Base-by-base conservation (phyloP, 1,284 basidiomycete genomes). In the Naganishia cerealis region DNA sequence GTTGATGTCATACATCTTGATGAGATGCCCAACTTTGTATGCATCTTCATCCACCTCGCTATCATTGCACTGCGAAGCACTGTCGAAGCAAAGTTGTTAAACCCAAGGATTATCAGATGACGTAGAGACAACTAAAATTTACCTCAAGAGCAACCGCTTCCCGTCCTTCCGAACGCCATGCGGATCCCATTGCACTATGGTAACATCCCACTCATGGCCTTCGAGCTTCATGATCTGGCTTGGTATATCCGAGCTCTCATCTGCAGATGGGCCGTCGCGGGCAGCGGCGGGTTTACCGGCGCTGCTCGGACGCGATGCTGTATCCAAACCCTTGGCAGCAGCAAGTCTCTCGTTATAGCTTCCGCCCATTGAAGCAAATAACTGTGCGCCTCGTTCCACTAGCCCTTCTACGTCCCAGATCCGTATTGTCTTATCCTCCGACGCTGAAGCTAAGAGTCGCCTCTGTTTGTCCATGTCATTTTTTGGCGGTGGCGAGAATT, bases 391-490 rank as follows among this genome's bases (percentile, higher is more conserved):
- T 36, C 65, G 50, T 15, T 53, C 63, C n/a, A 65, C 62, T 38
- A 69, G 40, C 1, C 55, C 67, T 54, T 65, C 55, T 6, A 98
- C 87, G 80, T 99, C 95, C 84, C 89, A 91, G 10, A 90, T 88
- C 38, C 89, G 84, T 66, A 90, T 88, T 24, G 88, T 90, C 82
- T 90, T 90, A 81, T 91, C 89, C 78, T 91, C 89, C 66, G 86
- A 87, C 68, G 87, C 87, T 13, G 87, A 89, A 13, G 70, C 70
- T 18, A 71, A 48, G 4, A 67, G 57, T 1, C 70, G 66, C 21
- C 57, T 56, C 3, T 38, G 65, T 38, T 65, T 65, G 54, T 68
- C 67, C 29, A 12, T 40, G 15, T 52, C 61, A 15, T 52, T 55
- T 63, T 50, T 59, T 3, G 56, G 62, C n/a, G 48, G 33, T 2